A percentile compares a stretch with the other conserved stretches of the same genome.
Evolutionary conservation across 2,329 filamentous ascomycete species (phyloP).

Genomic region (Exophiala bonariae): DNA sequence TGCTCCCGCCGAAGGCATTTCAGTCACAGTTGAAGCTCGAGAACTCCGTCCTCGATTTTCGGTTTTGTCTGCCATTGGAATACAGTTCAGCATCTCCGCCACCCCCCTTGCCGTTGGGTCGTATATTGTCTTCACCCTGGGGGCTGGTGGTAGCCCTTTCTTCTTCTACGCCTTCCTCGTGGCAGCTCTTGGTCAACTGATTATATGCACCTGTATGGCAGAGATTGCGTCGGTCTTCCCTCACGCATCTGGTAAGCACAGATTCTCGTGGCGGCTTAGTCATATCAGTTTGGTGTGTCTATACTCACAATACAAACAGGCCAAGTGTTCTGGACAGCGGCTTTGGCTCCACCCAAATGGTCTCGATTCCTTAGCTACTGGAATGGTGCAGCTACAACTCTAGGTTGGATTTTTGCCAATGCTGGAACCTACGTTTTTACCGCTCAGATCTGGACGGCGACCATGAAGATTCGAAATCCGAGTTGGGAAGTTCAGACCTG

Average conservation of each 20-base stretch:
- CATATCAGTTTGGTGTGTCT: too few relatives aligned
- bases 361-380: neutral
- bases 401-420: neutral
- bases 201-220: neutral
- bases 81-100: conserved; percentile 8
- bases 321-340: neutral
- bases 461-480: neutral
- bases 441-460: neutral
- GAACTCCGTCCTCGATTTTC: too few relatives aligned
- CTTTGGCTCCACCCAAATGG: neutral
- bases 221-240: conserved; percentile 51
- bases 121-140: conserved; percentile 11
- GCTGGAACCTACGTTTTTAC: neutral
- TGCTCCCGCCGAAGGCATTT: too few relatives aligned
- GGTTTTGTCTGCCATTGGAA: conserved; percentile 2
- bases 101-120: conserved; percentile 12
- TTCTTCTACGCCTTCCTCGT: conserved; percentile 20
- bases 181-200: conserved; percentile 7
- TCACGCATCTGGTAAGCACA: conserved; percentile 51
- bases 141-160: conserved; percentile 13
- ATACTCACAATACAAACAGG: too few relatives aligned
- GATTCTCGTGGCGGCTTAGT: too few relatives aligned
- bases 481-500: neutral
- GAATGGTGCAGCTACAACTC: neutral
- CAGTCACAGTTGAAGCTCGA: too few relatives aligned